Evolutionary conservation across 2,329 filamentous ascomycete genomes (phyloP).

Genomic region (Botryotinia narcissicola): DNA sequence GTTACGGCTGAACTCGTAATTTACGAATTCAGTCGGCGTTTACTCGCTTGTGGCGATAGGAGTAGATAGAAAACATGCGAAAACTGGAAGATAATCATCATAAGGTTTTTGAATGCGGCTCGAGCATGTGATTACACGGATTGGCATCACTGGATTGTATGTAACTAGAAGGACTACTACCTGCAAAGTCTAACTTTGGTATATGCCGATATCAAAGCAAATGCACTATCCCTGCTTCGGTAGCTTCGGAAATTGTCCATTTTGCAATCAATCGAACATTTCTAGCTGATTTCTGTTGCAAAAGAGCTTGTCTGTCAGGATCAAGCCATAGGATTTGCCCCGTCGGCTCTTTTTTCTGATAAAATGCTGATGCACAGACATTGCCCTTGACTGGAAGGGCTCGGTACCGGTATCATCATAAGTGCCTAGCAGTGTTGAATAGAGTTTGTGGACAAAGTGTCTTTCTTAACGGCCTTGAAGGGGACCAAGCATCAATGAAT

Average conservation of each 20-base stretch:
- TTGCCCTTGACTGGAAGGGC: not conserved
- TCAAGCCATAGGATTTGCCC: not conserved
- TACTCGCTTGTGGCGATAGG: not conserved
- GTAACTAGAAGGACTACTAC: not conserved
- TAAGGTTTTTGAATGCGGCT: not conserved
- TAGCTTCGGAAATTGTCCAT: not conserved
- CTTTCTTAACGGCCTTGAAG: not conserved
- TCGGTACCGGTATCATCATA: not conserved
- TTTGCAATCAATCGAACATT: not conserved
- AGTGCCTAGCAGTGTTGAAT: not conserved
- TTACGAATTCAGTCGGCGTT: not conserved
- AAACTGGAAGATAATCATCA: not conserved
- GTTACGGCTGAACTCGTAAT: not conserved
- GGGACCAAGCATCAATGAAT: not conserved
- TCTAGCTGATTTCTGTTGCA: too few relatives aligned
- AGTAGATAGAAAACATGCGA: not conserved
- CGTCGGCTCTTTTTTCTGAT: not conserved
- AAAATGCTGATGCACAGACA: not conserved
- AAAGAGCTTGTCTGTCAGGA: not conserved
- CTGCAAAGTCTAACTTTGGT: not conserved
- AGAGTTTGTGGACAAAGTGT: not conserved
- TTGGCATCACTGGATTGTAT: not conserved
- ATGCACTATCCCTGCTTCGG: not conserved
- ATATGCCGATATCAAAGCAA: not conserved
- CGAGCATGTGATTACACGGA: not conserved